Evolutionary conservation across 805 yeast species (phyloP).

Genomic region (Torulaspora gathmanii): DNA sequence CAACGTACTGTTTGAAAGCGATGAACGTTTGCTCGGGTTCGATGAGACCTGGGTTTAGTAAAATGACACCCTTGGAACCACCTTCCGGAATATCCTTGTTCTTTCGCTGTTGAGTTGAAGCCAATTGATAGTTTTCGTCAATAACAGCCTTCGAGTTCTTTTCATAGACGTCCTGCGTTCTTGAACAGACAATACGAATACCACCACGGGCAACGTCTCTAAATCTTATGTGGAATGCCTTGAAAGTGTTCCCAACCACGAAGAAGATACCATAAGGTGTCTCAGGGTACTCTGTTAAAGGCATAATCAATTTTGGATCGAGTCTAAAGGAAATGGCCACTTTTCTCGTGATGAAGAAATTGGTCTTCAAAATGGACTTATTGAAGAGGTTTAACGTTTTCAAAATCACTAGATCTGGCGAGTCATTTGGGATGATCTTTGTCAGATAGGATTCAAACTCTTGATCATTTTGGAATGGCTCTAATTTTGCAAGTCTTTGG

Average conservation of each 20-base stretch:
- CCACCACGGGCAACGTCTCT: slow-evolving; percentile 98
- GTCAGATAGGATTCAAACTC: slow-evolving; percentile 68
- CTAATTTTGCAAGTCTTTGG: slow-evolving; percentile 75
- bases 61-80: slow-evolving; percentile 95
- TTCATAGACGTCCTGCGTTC: slow-evolving; percentile 78
- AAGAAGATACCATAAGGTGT: slow-evolving; percentile 93
- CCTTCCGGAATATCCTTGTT: slow-evolving; percentile 99
- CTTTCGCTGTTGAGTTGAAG: slow-evolving; percentile 92
- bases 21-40: slow-evolving; percentile 77
- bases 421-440: slow-evolving; percentile 69
- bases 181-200: slow-evolving; percentile 86
- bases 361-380: slow-evolving; percentile 83
- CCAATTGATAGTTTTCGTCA: slow-evolving; percentile 94
- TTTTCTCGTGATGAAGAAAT: slow-evolving; percentile 88
- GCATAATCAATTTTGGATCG: slow-evolving; percentile 74
- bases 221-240: slow-evolving; percentile 96
- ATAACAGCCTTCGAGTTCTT: slow-evolving; percentile 82
- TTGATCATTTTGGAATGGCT: slow-evolving; percentile 66
- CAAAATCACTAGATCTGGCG: slow-evolving; percentile 71
- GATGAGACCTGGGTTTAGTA: slow-evolving; percentile 63
- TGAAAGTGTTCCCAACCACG: slow-evolving; percentile 91
- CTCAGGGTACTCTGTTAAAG: slow-evolving; percentile 82
- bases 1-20: slow-evolving; percentile 89
- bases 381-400: slow-evolving; percentile 80
- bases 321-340: slow-evolving; percentile 92